Conservation (phyloP, 2,329 filamentous ascomycete genomes). For the Fusarium tanahbumbuense region DNA sequence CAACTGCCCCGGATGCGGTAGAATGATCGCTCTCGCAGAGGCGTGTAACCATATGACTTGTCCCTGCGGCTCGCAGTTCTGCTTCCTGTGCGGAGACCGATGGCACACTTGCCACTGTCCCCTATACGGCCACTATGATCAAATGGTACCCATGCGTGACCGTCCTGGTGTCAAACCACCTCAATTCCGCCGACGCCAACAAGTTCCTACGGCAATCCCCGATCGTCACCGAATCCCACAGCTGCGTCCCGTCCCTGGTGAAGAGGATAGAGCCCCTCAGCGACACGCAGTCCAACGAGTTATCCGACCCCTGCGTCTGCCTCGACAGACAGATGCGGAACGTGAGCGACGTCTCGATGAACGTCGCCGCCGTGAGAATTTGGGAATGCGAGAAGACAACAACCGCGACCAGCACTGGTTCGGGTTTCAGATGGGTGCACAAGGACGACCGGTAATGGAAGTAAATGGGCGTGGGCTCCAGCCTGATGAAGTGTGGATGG, state of each 20-base stretch:
- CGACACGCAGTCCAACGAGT: not conserved
- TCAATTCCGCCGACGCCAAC: slow-evolving; percentile 25
- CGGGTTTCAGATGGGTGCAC: not conserved
- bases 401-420: not conserved
- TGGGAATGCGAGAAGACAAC: not conserved
- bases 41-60: slow-evolving; percentile 53
- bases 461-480: not conserved
- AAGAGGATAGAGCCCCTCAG: slow-evolving; percentile 8
- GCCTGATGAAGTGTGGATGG: not conserved
- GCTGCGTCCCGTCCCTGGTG: slow-evolving; percentile 18
- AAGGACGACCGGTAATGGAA: not conserved
- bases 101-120: slow-evolving; percentile 57
- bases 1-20: slow-evolving; percentile 41
- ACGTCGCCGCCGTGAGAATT: not conserved
- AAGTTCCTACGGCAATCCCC: not conserved
- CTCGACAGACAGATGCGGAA: not conserved
- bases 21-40: slow-evolving; percentile 33
- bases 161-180: slow-evolving; percentile 36
- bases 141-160: slow-evolving; percentile 13
- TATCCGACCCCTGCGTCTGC: not conserved
- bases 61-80: slow-evolving; percentile 60
- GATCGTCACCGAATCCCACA: slow-evolving; percentile 26
- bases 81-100: slow-evolving; percentile 57
- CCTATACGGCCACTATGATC: slow-evolving; percentile 1
- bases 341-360: not conserved